Conservation (phyloP, 2,329 filamentous ascomycete genomes). For the Cercospora nicotianae region DNA sequence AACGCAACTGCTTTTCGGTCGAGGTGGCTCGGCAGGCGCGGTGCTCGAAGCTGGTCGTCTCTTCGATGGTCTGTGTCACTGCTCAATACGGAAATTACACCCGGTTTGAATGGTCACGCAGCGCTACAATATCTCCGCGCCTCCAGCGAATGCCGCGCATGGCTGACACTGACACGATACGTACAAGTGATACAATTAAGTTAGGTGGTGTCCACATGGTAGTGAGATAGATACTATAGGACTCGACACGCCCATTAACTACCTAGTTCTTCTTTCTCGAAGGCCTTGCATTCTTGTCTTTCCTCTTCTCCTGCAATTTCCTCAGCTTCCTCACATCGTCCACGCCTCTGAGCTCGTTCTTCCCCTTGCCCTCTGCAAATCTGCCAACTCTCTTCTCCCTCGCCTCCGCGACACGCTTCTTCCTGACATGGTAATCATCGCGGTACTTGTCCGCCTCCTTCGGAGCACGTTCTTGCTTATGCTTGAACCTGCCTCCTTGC, state of each 20-base stretch:
- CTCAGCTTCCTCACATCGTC: conserved; percentile 85
- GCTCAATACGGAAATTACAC: neutral
- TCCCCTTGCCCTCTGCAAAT: conserved; percentile 68
- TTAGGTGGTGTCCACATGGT: neutral
- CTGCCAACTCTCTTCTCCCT: conserved; percentile 78
- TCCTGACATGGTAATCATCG: conserved; percentile 85
- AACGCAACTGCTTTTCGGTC: neutral
- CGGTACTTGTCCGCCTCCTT: conserved; percentile 91
- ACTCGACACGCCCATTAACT: neutral
- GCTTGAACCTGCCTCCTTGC: conserved; percentile 68
- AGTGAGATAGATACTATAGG: neutral
- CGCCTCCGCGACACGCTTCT: conserved; percentile 85
- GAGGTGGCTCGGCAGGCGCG: conserved; percentile 3
- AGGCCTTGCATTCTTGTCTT: conserved; percentile 86
- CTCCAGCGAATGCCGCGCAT: neutral
- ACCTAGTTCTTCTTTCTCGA: conserved; percentile 19
- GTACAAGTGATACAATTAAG: neutral
- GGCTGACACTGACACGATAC: neutral
- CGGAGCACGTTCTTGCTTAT: conserved; percentile 82
- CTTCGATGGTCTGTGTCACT: neutral
- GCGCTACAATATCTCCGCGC: neutral
- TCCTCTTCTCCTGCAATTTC: conserved; percentile 71
- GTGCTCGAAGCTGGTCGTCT: neutral
- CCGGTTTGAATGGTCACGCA: neutral
- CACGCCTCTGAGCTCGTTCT: conserved; percentile 75